A percentile compares a stretch with the other conserved stretches of the same genome.
phyloP scores from a whole-genome alignment of 768 basidiomycete species.

The Lactarius deliciosus region DNA sequence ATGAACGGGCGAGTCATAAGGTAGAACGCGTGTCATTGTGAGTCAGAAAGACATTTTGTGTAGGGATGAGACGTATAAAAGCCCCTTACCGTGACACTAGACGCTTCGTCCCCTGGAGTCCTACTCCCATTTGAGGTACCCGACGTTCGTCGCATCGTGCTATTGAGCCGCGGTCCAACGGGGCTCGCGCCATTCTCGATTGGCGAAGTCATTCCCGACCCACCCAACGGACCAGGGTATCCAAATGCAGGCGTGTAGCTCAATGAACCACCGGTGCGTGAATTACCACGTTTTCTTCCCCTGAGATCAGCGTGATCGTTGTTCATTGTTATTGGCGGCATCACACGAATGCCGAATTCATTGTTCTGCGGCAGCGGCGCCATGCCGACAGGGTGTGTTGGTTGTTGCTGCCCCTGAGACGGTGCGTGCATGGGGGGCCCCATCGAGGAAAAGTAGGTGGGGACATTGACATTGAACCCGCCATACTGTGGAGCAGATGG shows the following conservation, averaged over 20 bases:
- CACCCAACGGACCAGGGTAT: conserved; percentile 40
- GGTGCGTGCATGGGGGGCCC: conserved; percentile 22
- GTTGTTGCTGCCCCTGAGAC: conserved; percentile 28
- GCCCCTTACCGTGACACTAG: conserved; percentile 62
- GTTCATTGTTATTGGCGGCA: conserved; percentile 36
- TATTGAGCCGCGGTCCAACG: conserved; percentile 65
- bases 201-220: conserved; percentile 6
- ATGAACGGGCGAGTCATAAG: background rate
- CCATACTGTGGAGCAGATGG: conserved; percentile 37
- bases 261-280: conserved; percentile 45
- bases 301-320: conserved; percentile 37
- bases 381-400: conserved; percentile 36
- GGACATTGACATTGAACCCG: conserved; percentile 18
- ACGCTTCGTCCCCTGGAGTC: conserved; percentile 71
- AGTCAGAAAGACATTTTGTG: background rate
- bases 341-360: conserved; percentile 34
- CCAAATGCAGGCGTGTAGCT: conserved; percentile 67
- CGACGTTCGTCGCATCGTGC: conserved; percentile 47
- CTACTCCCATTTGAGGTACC: conserved; percentile 55
- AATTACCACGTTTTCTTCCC: conserved; percentile 26
- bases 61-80: background rate
- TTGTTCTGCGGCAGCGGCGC: conserved; percentile 18
- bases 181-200: conserved; percentile 40
- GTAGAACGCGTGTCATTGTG: background rate
- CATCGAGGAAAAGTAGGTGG: conserved; percentile 15